Evolutionary conservation across 345 rosid genomes (phyloP).

Genomic region (Eucalyptus brandiana): DNA sequence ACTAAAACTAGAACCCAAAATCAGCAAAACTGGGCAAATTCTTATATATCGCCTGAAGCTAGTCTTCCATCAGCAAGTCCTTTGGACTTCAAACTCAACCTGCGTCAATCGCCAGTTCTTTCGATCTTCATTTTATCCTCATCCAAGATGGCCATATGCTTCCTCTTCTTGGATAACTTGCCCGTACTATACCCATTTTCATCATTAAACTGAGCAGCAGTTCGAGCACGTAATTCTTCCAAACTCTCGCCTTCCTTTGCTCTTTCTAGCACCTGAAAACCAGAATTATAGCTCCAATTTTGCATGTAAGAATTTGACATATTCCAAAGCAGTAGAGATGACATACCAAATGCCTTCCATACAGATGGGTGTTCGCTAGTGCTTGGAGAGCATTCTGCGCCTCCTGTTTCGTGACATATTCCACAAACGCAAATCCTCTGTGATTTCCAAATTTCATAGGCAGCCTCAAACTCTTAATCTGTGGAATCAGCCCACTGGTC

Average conservation of each 20-base stretch:
- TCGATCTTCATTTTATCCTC: conserved; percentile 46
- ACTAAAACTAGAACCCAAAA: background rate
- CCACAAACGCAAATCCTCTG: conserved; percentile 85
- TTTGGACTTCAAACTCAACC: background rate
- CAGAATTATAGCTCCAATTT: background rate
- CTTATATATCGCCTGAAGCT: background rate
- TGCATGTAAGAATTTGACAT: background rate
- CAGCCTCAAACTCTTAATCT: conserved; percentile 81
- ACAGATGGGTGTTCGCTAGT: conserved; percentile 69
- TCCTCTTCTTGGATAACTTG: conserved; percentile 55
- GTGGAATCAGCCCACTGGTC: background rate
- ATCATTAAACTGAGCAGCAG: conserved; percentile 63
- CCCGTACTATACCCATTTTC: conserved; percentile 23
- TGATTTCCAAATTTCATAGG: conserved; percentile 74
- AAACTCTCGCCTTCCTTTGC: conserved; percentile 88
- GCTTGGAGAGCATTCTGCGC: conserved; percentile 63
- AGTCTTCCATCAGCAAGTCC: background rate
- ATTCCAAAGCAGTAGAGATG: background rate
- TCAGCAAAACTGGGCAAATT: background rate
- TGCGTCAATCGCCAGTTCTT: conserved; percentile 15
- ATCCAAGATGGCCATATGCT: conserved; percentile 36
- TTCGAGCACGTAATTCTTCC: conserved; percentile 66
- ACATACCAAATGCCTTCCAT: conserved; percentile 86
- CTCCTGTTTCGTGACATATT: conserved; percentile 84
- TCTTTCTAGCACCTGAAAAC: conserved; percentile 61